Evolutionary conservation across 2,329 filamentous ascomycete species (phyloP).

Genomic region (Alternaria novae-zelandiae): DNA sequence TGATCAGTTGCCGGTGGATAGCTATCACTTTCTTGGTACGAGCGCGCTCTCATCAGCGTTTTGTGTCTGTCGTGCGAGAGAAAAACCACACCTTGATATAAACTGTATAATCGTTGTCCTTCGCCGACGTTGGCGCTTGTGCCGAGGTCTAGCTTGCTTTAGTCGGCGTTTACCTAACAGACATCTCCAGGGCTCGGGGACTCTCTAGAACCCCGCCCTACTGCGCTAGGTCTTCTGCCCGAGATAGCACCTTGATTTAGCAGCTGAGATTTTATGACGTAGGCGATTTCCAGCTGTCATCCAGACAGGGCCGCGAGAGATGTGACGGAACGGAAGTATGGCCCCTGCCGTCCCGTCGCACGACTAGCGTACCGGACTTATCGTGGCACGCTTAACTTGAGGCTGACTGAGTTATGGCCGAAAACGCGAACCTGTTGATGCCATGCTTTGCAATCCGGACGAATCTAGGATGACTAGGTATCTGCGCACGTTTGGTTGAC

Average conservation of each 20-base stretch:
- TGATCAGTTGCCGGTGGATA: neutral
- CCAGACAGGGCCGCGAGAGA: neutral
- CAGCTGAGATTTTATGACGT: neutral
- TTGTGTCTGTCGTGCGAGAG: neutral
- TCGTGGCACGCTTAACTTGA: neutral
- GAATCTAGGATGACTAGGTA: conserved; percentile 10
- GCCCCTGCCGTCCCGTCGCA: neutral
- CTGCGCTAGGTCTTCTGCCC: neutral
- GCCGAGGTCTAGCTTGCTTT: neutral
- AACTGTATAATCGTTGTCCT: neutral
- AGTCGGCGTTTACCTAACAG: neutral
- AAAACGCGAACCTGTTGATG: neutral
- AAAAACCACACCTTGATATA: neutral
- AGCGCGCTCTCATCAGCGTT: neutral
- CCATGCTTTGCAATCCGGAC: neutral
- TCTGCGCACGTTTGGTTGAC: conserved; percentile 51
- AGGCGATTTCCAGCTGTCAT: neutral
- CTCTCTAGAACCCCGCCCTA: neutral
- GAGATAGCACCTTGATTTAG: neutral
- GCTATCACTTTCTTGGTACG: neutral
- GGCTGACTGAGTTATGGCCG: neutral
- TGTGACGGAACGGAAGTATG: neutral
- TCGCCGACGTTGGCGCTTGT: neutral
- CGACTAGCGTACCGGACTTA: neutral
- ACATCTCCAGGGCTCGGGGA: neutral